phyloP scores from a whole-genome alignment of 2,329 filamentous ascomycete species.

The Phialophora verrucosa region DNA sequence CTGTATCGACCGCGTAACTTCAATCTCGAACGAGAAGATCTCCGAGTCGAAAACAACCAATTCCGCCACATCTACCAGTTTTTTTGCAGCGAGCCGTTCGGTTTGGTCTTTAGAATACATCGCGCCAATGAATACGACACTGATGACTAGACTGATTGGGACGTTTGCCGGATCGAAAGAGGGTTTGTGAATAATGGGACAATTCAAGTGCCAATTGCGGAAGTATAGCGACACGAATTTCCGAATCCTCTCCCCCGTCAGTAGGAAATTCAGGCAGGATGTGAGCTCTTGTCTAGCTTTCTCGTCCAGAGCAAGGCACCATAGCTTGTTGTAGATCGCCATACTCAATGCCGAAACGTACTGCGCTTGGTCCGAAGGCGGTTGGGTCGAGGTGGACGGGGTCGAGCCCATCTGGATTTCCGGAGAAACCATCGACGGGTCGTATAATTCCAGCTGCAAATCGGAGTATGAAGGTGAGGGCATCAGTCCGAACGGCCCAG shows the following conservation, averaged over 20 bases:
- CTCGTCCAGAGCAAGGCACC: conserved; percentile 47
- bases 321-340: conserved; percentile 48
- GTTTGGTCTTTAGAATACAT: conserved; percentile 52
- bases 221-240: conserved; percentile 53
- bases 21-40: conserved; percentile 49
- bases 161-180: conserved; percentile 50
- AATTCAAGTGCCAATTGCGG: conserved; percentile 54
- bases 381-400: conserved; percentile 21
- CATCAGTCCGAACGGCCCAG: conserved; percentile 31
- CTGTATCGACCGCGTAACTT: conserved; percentile 47
- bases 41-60: conserved; percentile 52
- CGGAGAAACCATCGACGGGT: conserved; percentile 19
- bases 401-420: conserved; percentile 20
- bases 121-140: conserved; percentile 52
- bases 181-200: conserved; percentile 51
- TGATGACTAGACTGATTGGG: conserved; percentile 48
- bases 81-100: conserved; percentile 48
- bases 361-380: conserved; percentile 22
- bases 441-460: conserved; percentile 30
- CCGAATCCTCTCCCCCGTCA: conserved; percentile 50
- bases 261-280: conserved; percentile 47
- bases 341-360: conserved; percentile 50
- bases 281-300: conserved; percentile 50
- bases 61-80: conserved; percentile 52
- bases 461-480: conserved; percentile 31